Evolutionary conservation across 768 basidiomycete species (phyloP), one percentile per base, ranked within the genome.

Genomic region (Chalciporus sphaerocephalus): DNA sequence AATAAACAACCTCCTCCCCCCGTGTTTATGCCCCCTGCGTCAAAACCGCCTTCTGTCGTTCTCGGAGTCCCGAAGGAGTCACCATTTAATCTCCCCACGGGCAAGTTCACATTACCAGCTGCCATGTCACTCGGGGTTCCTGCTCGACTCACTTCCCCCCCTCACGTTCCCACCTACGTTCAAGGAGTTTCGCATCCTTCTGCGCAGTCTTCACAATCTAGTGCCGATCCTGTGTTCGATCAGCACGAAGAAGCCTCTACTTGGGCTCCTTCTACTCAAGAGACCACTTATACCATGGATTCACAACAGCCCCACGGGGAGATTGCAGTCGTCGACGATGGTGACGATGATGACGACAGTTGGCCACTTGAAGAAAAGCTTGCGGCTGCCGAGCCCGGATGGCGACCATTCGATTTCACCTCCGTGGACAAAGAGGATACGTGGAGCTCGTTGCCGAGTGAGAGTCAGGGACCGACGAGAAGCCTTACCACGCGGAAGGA

Each of bases 311-410:
- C 54, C 18, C 28, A 47, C 7, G 37, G 21, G 18, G 45, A 18
- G 22, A 38, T 21, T 15, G n/a, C 30, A 17, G 25, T 34, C 8
- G 9, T 32, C 16, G 61, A 62, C 12, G 79, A 81, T 37, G 81
- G 83, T 44, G 71, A 71, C 18, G 85, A 87, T 51, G 57, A 59
- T 41, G 74, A 75, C 9, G 85, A 88, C 55, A 87, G 86, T 58
- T 89, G 85, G 86, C 83, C 82, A 9, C 65, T 85, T 21, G 79
- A 85, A 32, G 84, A 84, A 52, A 83, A 80, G 52, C 63, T 84
- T 44, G 68, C 75, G 1, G 69, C 71, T 30, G 73, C 70, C 9
- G 70, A 76, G 27, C 74, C 66, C 44, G 68, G 74, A 48, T 88
- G 87, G 87, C 77, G 76, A 13, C 70, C 74, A 37, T 82, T 81